Evolutionary conservation across 176 grass and related monocot genomes (phyloP).

Genomic region (Avena insularis): DNA sequence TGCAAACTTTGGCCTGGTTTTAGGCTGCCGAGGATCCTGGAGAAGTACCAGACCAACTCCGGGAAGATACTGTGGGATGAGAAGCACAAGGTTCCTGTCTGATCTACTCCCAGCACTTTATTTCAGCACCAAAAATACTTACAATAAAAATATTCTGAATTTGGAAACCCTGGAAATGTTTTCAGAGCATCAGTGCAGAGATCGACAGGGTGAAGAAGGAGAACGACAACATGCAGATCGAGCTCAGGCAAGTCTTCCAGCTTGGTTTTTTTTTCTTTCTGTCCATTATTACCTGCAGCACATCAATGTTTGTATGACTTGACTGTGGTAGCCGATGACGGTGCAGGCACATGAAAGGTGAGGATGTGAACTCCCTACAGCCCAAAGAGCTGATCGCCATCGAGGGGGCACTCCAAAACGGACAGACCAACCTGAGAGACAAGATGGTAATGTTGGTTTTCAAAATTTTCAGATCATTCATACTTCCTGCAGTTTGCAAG

Average conservation of each 20-base stretch:
- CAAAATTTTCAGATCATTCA: not conserved
- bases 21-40: slow-evolving; percentile 80
- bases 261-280: not conserved
- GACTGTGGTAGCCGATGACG: not conserved
- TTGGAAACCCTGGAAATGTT: not conserved
- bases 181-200: slow-evolving; percentile 85
- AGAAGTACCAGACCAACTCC: slow-evolving; percentile 98
- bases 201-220: slow-evolving; percentile 94
- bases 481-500: not conserved
- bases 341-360: slow-evolving; percentile 84
- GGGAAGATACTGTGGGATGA: slow-evolving; percentile 93
- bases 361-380: slow-evolving; percentile 89
- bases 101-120: not conserved
- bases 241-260: slow-evolving; percentile 71
- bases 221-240: slow-evolving; percentile 98
- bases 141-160: not conserved
- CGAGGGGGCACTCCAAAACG: slow-evolving; percentile 76
- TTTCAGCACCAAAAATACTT: not conserved
- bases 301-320: not conserved
- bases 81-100: slow-evolving; percentile 79
- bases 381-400: slow-evolving; percentile 87
- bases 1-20: slow-evolving; percentile 13
- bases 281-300: not conserved
- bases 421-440: slow-evolving; percentile 68
- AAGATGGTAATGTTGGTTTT: slow-evolving; percentile 58